Percentiles rank a stretch among this genome's conserved stretches.
These are phyloP conservation scores for Sporothrix globosa DNA, from an alignment of 2,329 filamentous ascomycete species.

Conservation along the genomic window DNA sequence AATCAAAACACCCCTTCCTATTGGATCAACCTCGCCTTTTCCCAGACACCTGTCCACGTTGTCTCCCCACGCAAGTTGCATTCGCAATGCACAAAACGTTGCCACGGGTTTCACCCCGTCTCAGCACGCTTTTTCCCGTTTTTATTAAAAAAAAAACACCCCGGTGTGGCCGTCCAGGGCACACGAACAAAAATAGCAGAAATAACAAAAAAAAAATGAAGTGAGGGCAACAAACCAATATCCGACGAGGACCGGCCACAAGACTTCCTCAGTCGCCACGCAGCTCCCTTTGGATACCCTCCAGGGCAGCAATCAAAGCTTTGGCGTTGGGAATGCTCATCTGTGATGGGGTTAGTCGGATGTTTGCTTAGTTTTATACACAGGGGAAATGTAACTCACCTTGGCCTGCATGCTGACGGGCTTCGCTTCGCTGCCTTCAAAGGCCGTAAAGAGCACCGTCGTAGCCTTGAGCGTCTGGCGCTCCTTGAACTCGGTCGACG, in stretches of 20 bases:
- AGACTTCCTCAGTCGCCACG: constrained; percentile 38
- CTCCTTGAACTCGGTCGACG: constrained; percentile 77
- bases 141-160: neutral
- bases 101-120: neutral
- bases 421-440: constrained; percentile 59
- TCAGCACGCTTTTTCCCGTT: neutral
- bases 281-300: constrained; percentile 56
- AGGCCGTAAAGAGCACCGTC: constrained; percentile 67
- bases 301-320: constrained; percentile 55
- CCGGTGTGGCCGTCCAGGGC: neutral
- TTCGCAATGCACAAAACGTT: neutral
- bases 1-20: constrained; percentile 13
- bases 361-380: neutral
- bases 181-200: neutral
- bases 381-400: constrained; percentile 47
- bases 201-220: neutral
- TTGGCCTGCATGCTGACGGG: constrained; percentile 64
- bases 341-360: constrained; percentile 41
- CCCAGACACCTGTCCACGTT: constrained; percentile 18
- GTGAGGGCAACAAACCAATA: neutral
- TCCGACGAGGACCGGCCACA: neutral
- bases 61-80: neutral
- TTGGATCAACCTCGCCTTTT: constrained; percentile 16
- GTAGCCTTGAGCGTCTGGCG: constrained; percentile 73
- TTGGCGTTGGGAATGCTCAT: constrained; percentile 60